phyloP scores from a whole-genome alignment of 2,329 filamentous ascomycete genomes.

The Fusarium brevicatenulatum region DNA sequence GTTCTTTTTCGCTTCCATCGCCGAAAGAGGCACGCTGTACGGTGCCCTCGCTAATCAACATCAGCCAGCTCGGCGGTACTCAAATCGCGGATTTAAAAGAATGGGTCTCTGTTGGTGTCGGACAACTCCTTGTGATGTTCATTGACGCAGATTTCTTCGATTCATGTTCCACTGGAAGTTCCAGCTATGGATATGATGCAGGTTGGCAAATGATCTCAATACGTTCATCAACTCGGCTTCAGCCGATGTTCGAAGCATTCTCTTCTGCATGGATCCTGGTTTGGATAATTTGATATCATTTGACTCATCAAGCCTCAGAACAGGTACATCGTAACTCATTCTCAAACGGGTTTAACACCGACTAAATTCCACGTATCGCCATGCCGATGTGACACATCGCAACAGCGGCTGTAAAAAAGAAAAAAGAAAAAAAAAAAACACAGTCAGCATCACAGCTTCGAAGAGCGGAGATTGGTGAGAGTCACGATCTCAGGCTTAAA shows the following conservation, averaged over 20 bases:
- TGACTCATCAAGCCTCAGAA: constrained; percentile 12
- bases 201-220: constrained; percentile 8
- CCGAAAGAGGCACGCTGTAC: constrained; percentile 4
- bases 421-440: not conserved
- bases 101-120: constrained; percentile 9
- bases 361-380: constrained; percentile 21
- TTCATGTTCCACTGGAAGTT: constrained; percentile 17
- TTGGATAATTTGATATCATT: constrained; percentile 1
- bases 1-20: constrained; percentile 32
- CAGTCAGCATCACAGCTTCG: constrained; percentile 26
- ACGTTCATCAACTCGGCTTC: constrained; percentile 12
- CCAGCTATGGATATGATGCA: constrained; percentile 12
- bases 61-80: constrained; percentile 29
- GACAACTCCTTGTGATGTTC: not conserved
- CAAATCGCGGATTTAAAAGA: constrained; percentile 2
- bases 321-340: constrained; percentile 4
- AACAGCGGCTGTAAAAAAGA: not conserved
- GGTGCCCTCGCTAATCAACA: constrained; percentile 22
- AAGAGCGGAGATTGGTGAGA: constrained; percentile 33
- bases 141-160: constrained; percentile 23
- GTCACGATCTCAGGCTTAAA: not conserved
- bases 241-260: constrained; percentile 11
- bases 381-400: not conserved
- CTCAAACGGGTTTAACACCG: constrained; percentile 12
- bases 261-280: not conserved